Evolutionary conservation across 306 rosid genomes (phyloP), one percentile per base, ranked within the genome.

Genomic region (Fragaria iinumae): DNA sequence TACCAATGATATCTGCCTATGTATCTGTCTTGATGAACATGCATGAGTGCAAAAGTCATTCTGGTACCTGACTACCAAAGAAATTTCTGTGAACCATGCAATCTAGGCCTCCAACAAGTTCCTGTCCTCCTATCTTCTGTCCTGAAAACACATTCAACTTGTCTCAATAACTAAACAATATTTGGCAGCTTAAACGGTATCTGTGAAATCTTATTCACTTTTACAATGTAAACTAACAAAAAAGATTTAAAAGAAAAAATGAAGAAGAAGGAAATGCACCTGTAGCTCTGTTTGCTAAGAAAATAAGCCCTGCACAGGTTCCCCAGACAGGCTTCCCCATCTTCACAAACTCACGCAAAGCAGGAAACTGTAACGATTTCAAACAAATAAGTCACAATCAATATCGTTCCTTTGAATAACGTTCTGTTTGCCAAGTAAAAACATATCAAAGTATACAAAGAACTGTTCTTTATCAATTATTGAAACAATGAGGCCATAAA

Each of bases 271-370:
- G 73, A 73, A 65, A 80, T 71, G 43, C 67, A 95, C 99, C 97
- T 79, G 79, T 34, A 55, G 99, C 97, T 64, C 86, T 92, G 80
- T 95, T 45, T 65, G 99, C 99, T 85, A 92, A 82, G 87, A 95
- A 95, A 76, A 95, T 92, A 47, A 95, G 99, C 77, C 99, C 99
- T 18, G 99, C 99, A 86, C 99, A 95, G 72, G 97, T 95, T 81
- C 99, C 99, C 99, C 99, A 95, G 50, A 95, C 99, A 79, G 99
- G 99, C 87, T 88, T 95, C 80, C 97, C 97, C 88, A 86, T 72
- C 81, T 85, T 80, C 34, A 95, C 99, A 78, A 95, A 95, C 84
- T 92, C 97, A 34, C 97, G 86, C 81, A 95, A 73, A 1, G 97
- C 87, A 45, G 99, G 99, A 90, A 95, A 92, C 99, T 95, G 82